These are phyloP conservation scores for Acmispon strigosus DNA, from an alignment of 306 rosid genomes.

Conservation along the genomic window DNA sequence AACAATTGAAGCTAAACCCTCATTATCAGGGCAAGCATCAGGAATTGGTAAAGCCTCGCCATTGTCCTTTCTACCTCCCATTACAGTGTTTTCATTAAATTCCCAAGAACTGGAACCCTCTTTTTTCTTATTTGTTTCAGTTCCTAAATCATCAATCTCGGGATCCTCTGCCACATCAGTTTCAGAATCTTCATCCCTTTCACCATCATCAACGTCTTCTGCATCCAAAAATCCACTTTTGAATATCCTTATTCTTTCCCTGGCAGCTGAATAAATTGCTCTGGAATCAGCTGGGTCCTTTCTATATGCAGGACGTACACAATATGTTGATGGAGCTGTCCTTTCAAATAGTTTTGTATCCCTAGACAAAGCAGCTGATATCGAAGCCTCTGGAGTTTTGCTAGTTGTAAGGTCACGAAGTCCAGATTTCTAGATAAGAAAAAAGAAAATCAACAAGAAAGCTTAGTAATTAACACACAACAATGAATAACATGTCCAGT, in stretches of 20 bases:
- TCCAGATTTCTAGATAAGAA: slow-evolving; percentile 58
- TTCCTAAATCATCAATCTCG: slow-evolving; percentile 50
- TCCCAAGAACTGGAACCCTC: slow-evolving; percentile 23
- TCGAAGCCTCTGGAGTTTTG: slow-evolving; percentile 83
- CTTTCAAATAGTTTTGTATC: slow-evolving; percentile 83
- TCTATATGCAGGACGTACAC: slow-evolving; percentile 61
- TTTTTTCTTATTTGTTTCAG: slow-evolving; percentile 31
- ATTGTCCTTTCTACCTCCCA: slow-evolving; percentile 23
- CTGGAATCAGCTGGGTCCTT: slow-evolving; percentile 62
- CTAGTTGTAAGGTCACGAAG: slow-evolving; percentile 78
- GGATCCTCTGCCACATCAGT: slow-evolving; percentile 53
- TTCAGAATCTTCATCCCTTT: slow-evolving; percentile 72
- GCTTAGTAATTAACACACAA: not conserved
- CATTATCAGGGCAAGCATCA: slow-evolving; percentile 21
- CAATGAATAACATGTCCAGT: not conserved
- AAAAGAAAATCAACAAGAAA: not conserved
- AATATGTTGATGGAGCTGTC: slow-evolving; percentile 75
- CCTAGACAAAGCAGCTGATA: slow-evolving; percentile 73
- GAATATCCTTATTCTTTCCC: slow-evolving; percentile 54
- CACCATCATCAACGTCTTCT: slow-evolving; percentile 58
- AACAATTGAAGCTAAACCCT: slow-evolving; percentile 18
- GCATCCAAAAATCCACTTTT: slow-evolving; percentile 42
- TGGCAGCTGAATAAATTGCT: slow-evolving; percentile 57
- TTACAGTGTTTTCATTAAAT: slow-evolving; percentile 14
- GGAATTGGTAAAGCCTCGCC: slow-evolving; percentile 22